phyloP scores from a whole-genome alignment of 345 rosid genomes.

The Murraya koenigii region DNA sequence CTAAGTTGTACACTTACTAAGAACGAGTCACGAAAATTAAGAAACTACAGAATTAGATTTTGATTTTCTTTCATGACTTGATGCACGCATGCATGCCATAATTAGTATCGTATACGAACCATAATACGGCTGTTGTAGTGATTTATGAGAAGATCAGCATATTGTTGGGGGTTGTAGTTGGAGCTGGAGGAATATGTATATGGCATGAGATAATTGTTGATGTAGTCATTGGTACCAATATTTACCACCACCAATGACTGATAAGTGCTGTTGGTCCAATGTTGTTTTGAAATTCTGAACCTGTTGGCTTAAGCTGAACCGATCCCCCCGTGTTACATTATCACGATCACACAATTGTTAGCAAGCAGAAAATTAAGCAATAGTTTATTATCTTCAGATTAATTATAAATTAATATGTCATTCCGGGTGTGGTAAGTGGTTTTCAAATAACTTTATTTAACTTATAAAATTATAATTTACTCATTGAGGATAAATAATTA shows the following conservation, averaged over 20 bases:
- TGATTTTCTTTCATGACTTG: too few relatives aligned
- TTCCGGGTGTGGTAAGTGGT: fast-evolving
- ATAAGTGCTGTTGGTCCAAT: conserved; percentile 41
- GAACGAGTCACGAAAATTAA: background rate
- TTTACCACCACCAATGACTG: conserved; percentile 59
- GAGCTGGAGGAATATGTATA: conserved; percentile 44
- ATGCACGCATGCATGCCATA: too few relatives aligned
- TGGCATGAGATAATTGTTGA: conserved; percentile 72
- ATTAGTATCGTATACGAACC: conserved; percentile 24
- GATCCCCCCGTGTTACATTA: conserved; percentile 47
- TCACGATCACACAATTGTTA: background rate
- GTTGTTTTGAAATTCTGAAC: conserved; percentile 59
- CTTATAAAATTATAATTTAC: too few relatives aligned
- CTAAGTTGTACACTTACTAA: conserved; percentile 49
- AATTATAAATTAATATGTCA: background rate
- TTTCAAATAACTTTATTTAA: too few relatives aligned
- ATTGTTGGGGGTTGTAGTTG: conserved; percentile 44
- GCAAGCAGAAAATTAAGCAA: background rate
- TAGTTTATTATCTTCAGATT: too few relatives aligned
- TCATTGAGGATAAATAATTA: too few relatives aligned
- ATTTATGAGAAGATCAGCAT: conserved; percentile 53
- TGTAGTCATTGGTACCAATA: conserved; percentile 80
- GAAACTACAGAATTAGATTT: background rate
- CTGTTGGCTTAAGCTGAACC: conserved; percentile 58
- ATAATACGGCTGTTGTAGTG: conserved; percentile 45